Evolutionary conservation across 192 early-diverging fungal genomes (phyloP).

Genomic region (Phycomyces blakesleeanus): DNA sequence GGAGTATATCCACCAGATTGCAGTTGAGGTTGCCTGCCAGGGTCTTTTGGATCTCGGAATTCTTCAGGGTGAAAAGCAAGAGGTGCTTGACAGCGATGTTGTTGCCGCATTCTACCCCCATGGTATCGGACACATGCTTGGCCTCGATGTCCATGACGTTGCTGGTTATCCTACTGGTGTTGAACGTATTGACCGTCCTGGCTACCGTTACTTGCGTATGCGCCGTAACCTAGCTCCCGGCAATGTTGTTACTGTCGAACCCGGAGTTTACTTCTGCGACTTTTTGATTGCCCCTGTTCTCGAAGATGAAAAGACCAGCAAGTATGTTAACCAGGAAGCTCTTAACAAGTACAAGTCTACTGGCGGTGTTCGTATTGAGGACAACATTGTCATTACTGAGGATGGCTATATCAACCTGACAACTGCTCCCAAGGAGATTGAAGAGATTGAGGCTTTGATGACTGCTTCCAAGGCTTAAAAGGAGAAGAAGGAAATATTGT

Average conservation of each 20-base stretch:
- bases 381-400: slow-evolving; percentile 80
- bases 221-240: slow-evolving; percentile 67
- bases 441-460: slow-evolving; percentile 61
- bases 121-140: slow-evolving; percentile 84
- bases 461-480: slow-evolving; percentile 6
- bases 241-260: slow-evolving; percentile 92
- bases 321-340: slow-evolving; percentile 64
- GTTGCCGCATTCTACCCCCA: slow-evolving; percentile 87
- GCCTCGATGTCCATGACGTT: slow-evolving; percentile 89
- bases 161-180: slow-evolving; percentile 81
- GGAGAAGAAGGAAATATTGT: neutral
- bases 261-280: slow-evolving; percentile 91
- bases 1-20: slow-evolving; percentile 77
- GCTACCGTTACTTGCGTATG: slow-evolving; percentile 72
- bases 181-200: slow-evolving; percentile 67
- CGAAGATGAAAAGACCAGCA: slow-evolving; percentile 46
- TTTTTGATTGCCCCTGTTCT: slow-evolving; percentile 66
- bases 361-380: slow-evolving; percentile 94
- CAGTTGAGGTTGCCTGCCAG: slow-evolving; percentile 59
- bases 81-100: slow-evolving; percentile 63
- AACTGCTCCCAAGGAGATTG: slow-evolving; percentile 71
- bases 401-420: slow-evolving; percentile 80
- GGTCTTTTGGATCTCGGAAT: slow-evolving; percentile 72
- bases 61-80: slow-evolving; percentile 60
- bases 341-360: slow-evolving; percentile 68